Evolutionary conservation across 2,329 filamentous ascomycete genomes (phyloP), one percentile per base, ranked within the genome.

Genomic region (Nemania sp.): DNA sequence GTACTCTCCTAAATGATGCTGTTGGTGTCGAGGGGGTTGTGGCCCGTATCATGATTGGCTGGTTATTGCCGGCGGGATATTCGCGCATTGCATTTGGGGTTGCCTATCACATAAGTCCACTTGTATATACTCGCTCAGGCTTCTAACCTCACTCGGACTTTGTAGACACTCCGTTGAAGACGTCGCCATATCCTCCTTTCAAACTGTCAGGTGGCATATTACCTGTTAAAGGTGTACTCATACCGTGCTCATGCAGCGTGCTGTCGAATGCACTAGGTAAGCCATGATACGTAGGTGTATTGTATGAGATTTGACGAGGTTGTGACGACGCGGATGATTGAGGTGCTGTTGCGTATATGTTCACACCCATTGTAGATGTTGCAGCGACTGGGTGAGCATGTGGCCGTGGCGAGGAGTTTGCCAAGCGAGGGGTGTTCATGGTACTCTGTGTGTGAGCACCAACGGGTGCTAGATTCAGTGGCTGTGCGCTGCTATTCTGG

Each of bases 321-420:
- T 64, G 64, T 34, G 61, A 62, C 31, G 65, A 59, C n/a, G 62
- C 64, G 15, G 64, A 64, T 17, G 63, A 57, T 31, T 64, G 61
- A 17, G 63, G 59, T 33, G 64, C 61, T 26, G 65, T 62, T 41
- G 64, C 63, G 49, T 68, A 68, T 57, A 68, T 63, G 37, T 62
- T 64, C 44, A 64, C 57, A 15, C 62, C 64, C 20, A 68, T 64
- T 47, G 65, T 64, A 19, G 65, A 67, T 14, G 65, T 61, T 28
- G 64, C 65, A 41, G 58, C 56, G 14, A 61, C 60, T 12, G 61
- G 50, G 14, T 64, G 64, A 17, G 52, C 54, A 17, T 66, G 62
- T 28, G 64, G 61, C 40, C 64, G 60, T 6, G 65, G 65, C 7
- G 65, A 66, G 4, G 64, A 62, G 50, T 62, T 64, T 43, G 64